Evolutionary conservation across 2,329 filamentous ascomycete genomes (phyloP), one percentile per base, ranked within the genome.

Genomic region (Alternaria consortialis): DNA sequence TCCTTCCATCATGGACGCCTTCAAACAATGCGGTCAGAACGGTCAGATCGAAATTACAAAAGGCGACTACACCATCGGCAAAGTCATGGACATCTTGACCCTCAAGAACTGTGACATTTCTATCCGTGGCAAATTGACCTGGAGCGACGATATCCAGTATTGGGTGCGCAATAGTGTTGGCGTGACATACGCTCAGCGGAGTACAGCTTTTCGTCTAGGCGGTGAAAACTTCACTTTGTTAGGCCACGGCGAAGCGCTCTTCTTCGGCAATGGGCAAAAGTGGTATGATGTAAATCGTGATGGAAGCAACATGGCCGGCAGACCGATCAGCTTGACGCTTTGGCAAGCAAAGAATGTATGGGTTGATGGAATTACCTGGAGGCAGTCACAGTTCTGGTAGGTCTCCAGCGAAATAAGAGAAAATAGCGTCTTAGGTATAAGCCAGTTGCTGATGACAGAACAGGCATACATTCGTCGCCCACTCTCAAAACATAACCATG

Each of bases 401-500:
- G 63, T 27, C 9, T 34, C 1, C 34, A 17, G 25, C 3, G 1
- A 20, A 0, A 13, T 2, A 23, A 25, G 7, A 13, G 9, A 0
- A 34, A 17, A n/a, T 47, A 48, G 0, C 8, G 9, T 23, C 17
- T 13, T 3, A n/a, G 9, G 4, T 2, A 2, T 17, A 1, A 34
- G 12, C 44, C 8, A 1, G 6, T n/a, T 32, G 25, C 20, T 58
- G 9, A 39, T 17, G 13, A 46, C 5, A 15, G n/a, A 4, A n/a
- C 25, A 74, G 71, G 71, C 82, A 81, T 48, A 81, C 77, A 0
- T 81, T 81, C 62, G 75, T 82, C 8, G 82, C 82, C 17, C 75
- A 84, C 59, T 82, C 80, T 42, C 75, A 82, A 62, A 84, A 85
- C 59, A 77, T 85, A 54, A 84, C 82, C 11, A 82, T 85, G 78